phyloP scores from a whole-genome alignment of 306 rosid species.

The Vigna hirtella region DNA sequence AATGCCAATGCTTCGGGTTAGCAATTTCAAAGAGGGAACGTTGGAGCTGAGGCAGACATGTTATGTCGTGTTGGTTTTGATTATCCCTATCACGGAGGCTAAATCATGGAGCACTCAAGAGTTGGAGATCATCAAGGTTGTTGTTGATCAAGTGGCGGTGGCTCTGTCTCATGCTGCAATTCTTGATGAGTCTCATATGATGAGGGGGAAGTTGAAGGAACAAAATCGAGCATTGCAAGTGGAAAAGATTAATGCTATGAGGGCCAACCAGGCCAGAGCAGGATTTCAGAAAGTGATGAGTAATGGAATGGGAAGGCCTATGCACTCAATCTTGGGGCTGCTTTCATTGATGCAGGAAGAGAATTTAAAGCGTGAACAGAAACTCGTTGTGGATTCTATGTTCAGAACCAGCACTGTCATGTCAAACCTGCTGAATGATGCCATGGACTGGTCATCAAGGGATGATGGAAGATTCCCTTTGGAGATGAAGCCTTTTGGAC shows the following conservation, averaged over 20 bases:
- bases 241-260: slow-evolving; percentile 74
- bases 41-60: slow-evolving; percentile 69
- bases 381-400: slow-evolving; percentile 73
- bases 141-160: slow-evolving; percentile 96
- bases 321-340: slow-evolving; percentile 85
- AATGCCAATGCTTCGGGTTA: slow-evolving; percentile 91
- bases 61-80: slow-evolving; percentile 78
- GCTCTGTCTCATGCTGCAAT: slow-evolving; percentile 93
- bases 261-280: slow-evolving; percentile 80
- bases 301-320: slow-evolving; percentile 90
- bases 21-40: slow-evolving; percentile 83
- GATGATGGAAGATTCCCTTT: slow-evolving; percentile 67
- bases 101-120: slow-evolving; percentile 79
- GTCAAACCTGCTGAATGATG: slow-evolving; percentile 78
- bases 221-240: slow-evolving; percentile 79
- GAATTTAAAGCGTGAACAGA: slow-evolving; percentile 63
- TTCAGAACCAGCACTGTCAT: slow-evolving; percentile 71
- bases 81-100: slow-evolving; percentile 67
- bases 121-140: slow-evolving; percentile 78
- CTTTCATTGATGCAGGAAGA: slow-evolving; percentile 78
- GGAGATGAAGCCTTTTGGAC: slow-evolving; percentile 68
- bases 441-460: slow-evolving; percentile 67
- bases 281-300: slow-evolving; percentile 84
- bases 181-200: slow-evolving; percentile 87
- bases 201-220: slow-evolving; percentile 86